phyloP scores from a whole-genome alignment of 345 rosid species.

The Citrus sp. region DNA sequence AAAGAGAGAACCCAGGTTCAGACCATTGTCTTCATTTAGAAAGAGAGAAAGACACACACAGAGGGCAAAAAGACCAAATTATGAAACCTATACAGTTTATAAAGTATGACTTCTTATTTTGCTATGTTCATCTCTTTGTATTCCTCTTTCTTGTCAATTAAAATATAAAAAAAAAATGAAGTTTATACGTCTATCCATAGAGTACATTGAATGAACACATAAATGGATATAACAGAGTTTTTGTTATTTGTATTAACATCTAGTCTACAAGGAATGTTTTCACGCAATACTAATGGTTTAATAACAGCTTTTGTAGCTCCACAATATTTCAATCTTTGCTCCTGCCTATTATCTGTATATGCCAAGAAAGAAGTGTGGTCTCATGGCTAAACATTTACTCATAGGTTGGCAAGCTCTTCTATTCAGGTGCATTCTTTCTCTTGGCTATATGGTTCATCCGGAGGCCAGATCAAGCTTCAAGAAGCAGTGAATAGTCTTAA shows the following conservation, averaged over 20 bases:
- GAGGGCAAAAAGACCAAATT: background rate
- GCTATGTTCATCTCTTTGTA: background rate
- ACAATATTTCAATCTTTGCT: background rate
- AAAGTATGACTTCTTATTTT: background rate
- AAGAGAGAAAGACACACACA: background rate
- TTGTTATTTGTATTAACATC: background rate
- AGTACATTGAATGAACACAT: background rate
- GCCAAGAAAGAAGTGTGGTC: conserved; percentile 5
- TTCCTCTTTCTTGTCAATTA: background rate
- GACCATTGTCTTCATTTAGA: no score
- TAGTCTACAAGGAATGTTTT: background rate
- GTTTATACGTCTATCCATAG: background rate
- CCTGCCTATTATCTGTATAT: background rate
- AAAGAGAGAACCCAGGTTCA: background rate
- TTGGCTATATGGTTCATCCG: conserved; percentile 13
- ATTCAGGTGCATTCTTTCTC: conserved; percentile 12
- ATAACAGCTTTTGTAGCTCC: background rate
- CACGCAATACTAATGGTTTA: background rate
- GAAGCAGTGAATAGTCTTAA: background rate
- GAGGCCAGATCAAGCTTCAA: conserved; percentile 3
- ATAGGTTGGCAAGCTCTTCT: conserved; percentile 11
- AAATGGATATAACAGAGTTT: background rate
- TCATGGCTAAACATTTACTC: conserved; percentile 13
- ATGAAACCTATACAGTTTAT: background rate
- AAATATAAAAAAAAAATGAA: no score